A percentile compares a stretch with the other conserved stretches of the same genome.
These are phyloP conservation scores for Mortierella hygrophila DNA, from an alignment of 192 early-diverging fungal genomes.

Conservation along the genomic window DNA sequence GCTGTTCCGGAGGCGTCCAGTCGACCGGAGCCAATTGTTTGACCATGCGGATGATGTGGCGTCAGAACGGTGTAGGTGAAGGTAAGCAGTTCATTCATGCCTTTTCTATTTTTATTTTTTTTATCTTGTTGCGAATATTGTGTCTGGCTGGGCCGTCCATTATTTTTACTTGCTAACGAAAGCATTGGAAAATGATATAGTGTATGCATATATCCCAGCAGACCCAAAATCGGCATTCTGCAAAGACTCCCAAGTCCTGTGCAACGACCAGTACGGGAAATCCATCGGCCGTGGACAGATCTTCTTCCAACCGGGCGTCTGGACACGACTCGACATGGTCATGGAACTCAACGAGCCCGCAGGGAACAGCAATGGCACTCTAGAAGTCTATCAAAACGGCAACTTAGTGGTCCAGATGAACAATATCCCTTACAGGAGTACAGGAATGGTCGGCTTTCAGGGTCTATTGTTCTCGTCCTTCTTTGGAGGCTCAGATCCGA, in stretches of 20 bases:
- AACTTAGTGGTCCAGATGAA: constrained; percentile 43
- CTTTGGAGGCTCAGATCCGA: constrained; percentile 60
- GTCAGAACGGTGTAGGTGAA: constrained; percentile 48
- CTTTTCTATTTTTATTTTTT: background rate
- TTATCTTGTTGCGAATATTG: background rate
- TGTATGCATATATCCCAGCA: constrained; percentile 63
- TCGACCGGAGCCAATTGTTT: constrained; percentile 59
- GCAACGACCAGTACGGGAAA: constrained; percentile 63
- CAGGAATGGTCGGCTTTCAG: constrained; percentile 57
- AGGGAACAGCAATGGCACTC: constrained; percentile 54
- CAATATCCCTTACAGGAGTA: constrained; percentile 57
- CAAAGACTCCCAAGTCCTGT: constrained; percentile 35
- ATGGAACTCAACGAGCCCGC: constrained; percentile 53
- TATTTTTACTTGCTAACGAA: background rate
- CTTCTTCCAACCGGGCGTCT: constrained; percentile 49
- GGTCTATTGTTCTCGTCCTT: constrained; percentile 65
- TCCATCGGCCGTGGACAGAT: constrained; percentile 65
- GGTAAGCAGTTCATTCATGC: constrained; percentile 19
- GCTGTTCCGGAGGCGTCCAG: constrained; percentile 63
- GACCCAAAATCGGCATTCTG: constrained; percentile 47
- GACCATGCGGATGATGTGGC: constrained; percentile 67
- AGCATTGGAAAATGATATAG: constrained; percentile 20
- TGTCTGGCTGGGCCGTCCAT: background rate
- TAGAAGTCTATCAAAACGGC: constrained; percentile 61
- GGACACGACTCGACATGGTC: constrained; percentile 61